Conservation (phyloP, 768 basidiomycete genomes). For the Mycena alexandri region DNA sequence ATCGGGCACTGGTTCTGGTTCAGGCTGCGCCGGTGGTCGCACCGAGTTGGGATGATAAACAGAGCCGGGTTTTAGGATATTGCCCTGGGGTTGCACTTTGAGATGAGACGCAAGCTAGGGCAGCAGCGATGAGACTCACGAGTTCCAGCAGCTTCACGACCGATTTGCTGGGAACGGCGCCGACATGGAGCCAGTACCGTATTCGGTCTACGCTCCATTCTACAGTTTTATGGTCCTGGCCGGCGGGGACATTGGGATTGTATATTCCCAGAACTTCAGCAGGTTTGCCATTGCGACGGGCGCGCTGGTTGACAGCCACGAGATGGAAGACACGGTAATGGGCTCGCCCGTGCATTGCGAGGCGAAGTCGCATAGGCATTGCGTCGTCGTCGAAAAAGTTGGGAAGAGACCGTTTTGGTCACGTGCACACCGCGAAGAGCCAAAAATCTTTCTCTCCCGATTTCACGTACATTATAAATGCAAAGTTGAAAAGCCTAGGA, state of each 20-base stretch:
- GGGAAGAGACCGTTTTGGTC: not conserved
- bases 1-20: slow-evolving; percentile 21
- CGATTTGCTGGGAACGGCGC: slow-evolving; percentile 84
- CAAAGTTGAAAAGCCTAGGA: no score
- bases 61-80: slow-evolving; percentile 69
- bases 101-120: slow-evolving; percentile 1
- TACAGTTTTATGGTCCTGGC: slow-evolving; percentile 74
- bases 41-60: slow-evolving; percentile 61
- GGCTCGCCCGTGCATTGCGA: slow-evolving; percentile 83
- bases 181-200: slow-evolving; percentile 88
- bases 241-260: slow-evolving; percentile 72
- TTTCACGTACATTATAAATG: no score
- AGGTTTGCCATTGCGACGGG: slow-evolving; percentile 86
- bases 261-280: slow-evolving; percentile 90
- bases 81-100: slow-evolving; percentile 59
- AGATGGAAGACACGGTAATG: slow-evolving; percentile 86
- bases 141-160: slow-evolving; percentile 83
- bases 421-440: not conserved
- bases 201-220: slow-evolving; percentile 95
- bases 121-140: slow-evolving; percentile 61
- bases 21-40: slow-evolving; percentile 37
- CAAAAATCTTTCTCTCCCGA: no score
- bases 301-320: slow-evolving; percentile 82
- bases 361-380: slow-evolving; percentile 89
- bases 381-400: not conserved